These are phyloP conservation scores for Candida tunisiensis DNA, from an alignment of 1,139 yeast species.

Conservation along the genomic window DNA sequence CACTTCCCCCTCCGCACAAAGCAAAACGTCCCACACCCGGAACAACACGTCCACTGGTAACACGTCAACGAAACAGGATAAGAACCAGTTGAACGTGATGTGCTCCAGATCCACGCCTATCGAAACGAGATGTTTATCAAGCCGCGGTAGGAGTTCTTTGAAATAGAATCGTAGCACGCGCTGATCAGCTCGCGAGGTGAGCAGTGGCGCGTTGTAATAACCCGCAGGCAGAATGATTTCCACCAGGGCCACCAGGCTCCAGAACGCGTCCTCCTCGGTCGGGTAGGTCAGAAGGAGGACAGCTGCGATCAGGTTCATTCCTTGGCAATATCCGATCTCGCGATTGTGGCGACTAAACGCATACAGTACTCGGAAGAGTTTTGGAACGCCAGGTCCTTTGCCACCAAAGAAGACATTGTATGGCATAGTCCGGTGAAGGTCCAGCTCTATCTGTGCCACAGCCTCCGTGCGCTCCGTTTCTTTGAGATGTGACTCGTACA, in stretches of 20 bases:
- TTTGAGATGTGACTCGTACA: conserved; percentile 21
- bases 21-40: conserved; percentile 33
- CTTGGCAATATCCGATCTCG: conserved; percentile 42
- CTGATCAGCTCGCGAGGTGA: conserved; percentile 28
- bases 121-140: conserved; percentile 21
- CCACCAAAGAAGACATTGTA: conserved; percentile 36
- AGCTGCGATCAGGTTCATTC: conserved; percentile 46
- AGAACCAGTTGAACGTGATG: conserved; percentile 43
- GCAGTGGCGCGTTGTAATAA: conserved; percentile 27
- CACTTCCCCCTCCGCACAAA: conserved; percentile 25
- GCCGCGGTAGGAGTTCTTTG: conserved; percentile 21
- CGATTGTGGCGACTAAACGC: conserved; percentile 37
- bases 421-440: conserved; percentile 40
- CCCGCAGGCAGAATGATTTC: conserved; percentile 36
- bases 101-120: conserved; percentile 32
- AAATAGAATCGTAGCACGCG: conserved; percentile 16
- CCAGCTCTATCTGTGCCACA: conserved; percentile 36
- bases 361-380: conserved; percentile 30
- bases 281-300: conserved; percentile 30
- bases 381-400: conserved; percentile 37
- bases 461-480: conserved; percentile 17
- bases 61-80: conserved; percentile 37
- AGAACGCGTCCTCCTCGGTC: conserved; percentile 39
- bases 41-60: conserved; percentile 37
- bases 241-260: conserved; percentile 35